A percentile compares a stretch with the other conserved stretches of the same genome.
These are phyloP conservation scores for Phaseolus coccineus DNA, from an alignment of 331 rosid genomes.

Conservation along the genomic window DNA sequence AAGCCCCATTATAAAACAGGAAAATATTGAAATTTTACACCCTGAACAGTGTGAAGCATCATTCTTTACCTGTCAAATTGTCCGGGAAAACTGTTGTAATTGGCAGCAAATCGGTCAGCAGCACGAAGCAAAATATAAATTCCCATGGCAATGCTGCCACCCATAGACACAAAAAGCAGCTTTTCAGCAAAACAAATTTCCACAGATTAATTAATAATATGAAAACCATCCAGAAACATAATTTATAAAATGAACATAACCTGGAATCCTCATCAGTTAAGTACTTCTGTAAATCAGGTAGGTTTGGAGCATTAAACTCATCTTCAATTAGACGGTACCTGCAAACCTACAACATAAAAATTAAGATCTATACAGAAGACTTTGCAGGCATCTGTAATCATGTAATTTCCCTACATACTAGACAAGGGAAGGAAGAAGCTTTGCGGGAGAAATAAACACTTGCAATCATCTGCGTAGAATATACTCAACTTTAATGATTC, in stretches of 20 bases:
- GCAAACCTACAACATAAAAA: slow-evolving; percentile 75
- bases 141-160: slow-evolving; percentile 76
- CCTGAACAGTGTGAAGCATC: slow-evolving; percentile 26
- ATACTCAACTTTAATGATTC: slow-evolving; percentile 8
- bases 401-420: slow-evolving; percentile 33
- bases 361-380: slow-evolving; percentile 36
- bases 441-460: neutral
- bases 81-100: slow-evolving; percentile 95
- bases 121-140: slow-evolving; percentile 93
- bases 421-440: slow-evolving; percentile 7
- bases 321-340: slow-evolving; percentile 84
- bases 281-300: slow-evolving; percentile 82
- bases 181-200: slow-evolving; percentile 41
- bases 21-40: neutral
- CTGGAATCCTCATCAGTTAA: slow-evolving; percentile 94
- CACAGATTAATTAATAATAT: slow-evolving; percentile 23
- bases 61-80: slow-evolving; percentile 82
- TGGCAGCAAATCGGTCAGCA: slow-evolving; percentile 94
- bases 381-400: slow-evolving; percentile 8
- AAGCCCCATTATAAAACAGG: slow-evolving; percentile 1
- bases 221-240: slow-evolving; percentile 37
- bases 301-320: slow-evolving; percentile 81
- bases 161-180: slow-evolving; percentile 36
- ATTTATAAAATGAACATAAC: slow-evolving; percentile 52
- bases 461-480: slow-evolving; percentile 10